Evolutionary conservation across 352 stramenopile genomes (phyloP).

Genomic region (Phytopythium cucurbitacearum): DNA sequence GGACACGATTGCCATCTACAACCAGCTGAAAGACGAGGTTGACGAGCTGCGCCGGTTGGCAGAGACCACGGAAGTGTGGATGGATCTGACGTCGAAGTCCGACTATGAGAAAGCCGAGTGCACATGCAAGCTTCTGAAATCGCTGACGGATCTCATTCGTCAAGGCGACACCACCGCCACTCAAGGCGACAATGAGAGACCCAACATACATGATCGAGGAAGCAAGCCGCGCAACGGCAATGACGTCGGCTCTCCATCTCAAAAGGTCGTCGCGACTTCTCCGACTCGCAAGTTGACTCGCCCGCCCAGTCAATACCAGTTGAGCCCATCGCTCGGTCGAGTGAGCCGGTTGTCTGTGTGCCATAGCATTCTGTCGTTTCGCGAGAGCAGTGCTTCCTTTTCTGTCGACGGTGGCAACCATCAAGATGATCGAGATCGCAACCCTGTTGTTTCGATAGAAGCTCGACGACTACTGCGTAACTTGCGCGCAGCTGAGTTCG

Average conservation of each 20-base stretch:
- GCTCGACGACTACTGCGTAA: constrained; percentile 55
- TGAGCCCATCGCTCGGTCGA: constrained; percentile 33
- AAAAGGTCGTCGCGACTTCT: constrained; percentile 27
- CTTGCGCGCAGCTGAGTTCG: constrained; percentile 46
- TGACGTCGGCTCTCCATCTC: background rate
- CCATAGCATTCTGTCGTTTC: constrained; percentile 19
- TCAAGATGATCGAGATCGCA: background rate
- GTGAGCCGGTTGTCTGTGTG: constrained; percentile 45
- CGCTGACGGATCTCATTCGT: constrained; percentile 30
- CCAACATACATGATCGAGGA: background rate
- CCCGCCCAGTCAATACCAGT: constrained; percentile 21
- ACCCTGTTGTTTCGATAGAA: constrained; percentile 17
- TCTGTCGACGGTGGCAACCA: background rate
- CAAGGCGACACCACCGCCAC: background rate
- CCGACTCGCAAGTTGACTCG: constrained; percentile 46
- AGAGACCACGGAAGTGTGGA: constrained; percentile 79
- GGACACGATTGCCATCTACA: constrained; percentile 64
- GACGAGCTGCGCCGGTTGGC: constrained; percentile 52
- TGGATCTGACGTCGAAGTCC: constrained; percentile 71
- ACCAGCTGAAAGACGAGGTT: constrained; percentile 62
- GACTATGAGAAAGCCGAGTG: constrained; percentile 59
- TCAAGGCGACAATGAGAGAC: background rate
- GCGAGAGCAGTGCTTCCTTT: background rate
- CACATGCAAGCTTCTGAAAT: constrained; percentile 40
- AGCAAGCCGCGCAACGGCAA: background rate